Conservation (phyloP, 176 grass and related monocot genomes). For the Eragrostis curvula region DNA sequence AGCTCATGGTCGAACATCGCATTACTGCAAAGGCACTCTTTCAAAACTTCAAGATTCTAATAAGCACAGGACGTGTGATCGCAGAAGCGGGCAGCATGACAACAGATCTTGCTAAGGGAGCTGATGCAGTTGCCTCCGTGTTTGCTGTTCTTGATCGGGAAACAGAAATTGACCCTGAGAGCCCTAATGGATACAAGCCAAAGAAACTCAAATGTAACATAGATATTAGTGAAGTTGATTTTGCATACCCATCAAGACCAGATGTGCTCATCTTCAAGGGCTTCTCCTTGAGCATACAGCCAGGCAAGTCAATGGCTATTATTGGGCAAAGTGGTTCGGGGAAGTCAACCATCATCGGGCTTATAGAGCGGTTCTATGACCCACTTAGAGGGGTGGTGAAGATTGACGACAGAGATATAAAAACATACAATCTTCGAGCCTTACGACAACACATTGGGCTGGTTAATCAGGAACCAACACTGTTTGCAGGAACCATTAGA, state of each 20-base stretch:
- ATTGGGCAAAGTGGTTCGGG: slow-evolving; percentile 95
- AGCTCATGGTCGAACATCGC: slow-evolving; percentile 59
- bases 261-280: slow-evolving; percentile 80
- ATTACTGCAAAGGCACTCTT: slow-evolving; percentile 80
- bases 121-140: slow-evolving; percentile 81
- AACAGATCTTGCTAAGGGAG: slow-evolving; percentile 90
- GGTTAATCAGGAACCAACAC: slow-evolving; percentile 87
- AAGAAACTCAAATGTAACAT: slow-evolving; percentile 70
- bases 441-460: slow-evolving; percentile 72
- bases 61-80: slow-evolving; percentile 94
- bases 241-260: slow-evolving; percentile 75
- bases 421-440: slow-evolving; percentile 67
- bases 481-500: slow-evolving; percentile 79
- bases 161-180: slow-evolving; percentile 81
- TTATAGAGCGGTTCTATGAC: slow-evolving; percentile 94
- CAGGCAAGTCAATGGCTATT: slow-evolving; percentile 80
- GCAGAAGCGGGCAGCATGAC: slow-evolving; percentile 96
- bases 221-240: slow-evolving; percentile 75
- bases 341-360: slow-evolving; percentile 90
- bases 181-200: slow-evolving; percentile 57
- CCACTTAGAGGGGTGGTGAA: slow-evolving; percentile 67
- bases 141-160: slow-evolving; percentile 81
- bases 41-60: slow-evolving; percentile 93
- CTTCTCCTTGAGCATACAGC: slow-evolving; percentile 78
- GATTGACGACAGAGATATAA: slow-evolving; percentile 74